Evolutionary conservation across 148 eudicot species (phyloP).

Genomic region (Bassia scoparia): DNA sequence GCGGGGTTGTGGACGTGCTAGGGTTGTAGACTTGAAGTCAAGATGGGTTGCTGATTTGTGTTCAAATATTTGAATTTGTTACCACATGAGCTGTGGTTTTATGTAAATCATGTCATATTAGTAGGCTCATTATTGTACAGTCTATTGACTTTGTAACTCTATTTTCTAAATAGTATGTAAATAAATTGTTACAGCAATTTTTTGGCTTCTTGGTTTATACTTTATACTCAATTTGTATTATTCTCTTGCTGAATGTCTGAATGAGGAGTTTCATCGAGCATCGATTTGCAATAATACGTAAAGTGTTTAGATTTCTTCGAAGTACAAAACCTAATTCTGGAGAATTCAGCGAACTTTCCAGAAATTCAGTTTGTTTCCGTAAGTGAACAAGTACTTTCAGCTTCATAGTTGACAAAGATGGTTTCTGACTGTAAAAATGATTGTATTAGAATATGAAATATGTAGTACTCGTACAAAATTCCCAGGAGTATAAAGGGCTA

Average conservation of each 20-base stretch:
- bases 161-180: background rate
- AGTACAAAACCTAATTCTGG: background rate
- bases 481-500: background rate
- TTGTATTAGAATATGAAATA: background rate
- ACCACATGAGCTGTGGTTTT: background rate
- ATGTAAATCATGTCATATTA: background rate
- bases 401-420: background rate
- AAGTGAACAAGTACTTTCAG: background rate
- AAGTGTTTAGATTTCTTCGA: background rate
- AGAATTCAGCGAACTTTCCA: background rate
- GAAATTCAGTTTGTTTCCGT: background rate
- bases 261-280: no score
- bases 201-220: background rate
- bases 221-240: no score
- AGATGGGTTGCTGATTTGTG: background rate
- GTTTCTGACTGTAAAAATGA: background rate
- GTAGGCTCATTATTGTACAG: slow-evolving; percentile 1
- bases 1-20: background rate
- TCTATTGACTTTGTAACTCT: background rate
- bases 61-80: background rate
- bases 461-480: background rate
- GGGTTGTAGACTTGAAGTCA: background rate
- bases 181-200: background rate
- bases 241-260: no score
- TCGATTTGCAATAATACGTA: no score